Percentiles rank a stretch among this genome's conserved stretches.
Evolutionary conservation across 768 basidiomycete species (phyloP).

Genomic region (Leucosporidium yakuticum): DNA sequence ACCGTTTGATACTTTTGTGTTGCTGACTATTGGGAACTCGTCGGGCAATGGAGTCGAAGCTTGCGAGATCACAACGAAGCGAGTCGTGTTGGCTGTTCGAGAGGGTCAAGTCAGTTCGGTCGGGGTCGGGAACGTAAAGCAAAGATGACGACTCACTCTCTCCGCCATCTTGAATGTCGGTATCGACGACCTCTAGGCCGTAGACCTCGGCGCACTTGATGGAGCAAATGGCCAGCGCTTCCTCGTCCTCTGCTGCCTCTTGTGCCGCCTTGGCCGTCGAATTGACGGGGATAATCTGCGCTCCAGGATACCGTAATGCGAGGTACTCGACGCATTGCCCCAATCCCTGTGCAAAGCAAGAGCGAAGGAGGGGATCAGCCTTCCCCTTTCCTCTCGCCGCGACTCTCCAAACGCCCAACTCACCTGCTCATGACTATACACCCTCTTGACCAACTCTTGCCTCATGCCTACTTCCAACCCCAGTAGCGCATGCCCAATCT

Average conservation of each 20-base stretch:
- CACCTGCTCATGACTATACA: slow-evolving; percentile 39
- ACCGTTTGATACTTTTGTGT: too few species aligned
- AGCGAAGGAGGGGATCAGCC: too few species aligned
- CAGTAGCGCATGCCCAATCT: slow-evolving; percentile 37
- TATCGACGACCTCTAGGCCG: slow-evolving; percentile 29
- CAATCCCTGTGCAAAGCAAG: slow-evolving; percentile 21
- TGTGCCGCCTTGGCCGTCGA: slow-evolving; percentile 35
- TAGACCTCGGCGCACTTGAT: slow-evolving; percentile 36
- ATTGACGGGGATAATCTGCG: slow-evolving; percentile 18
- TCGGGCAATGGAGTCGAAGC: too few species aligned
- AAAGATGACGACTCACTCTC: slow-evolving; percentile 8
- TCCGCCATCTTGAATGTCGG: slow-evolving; percentile 36
- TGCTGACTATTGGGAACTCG: too few species aligned
- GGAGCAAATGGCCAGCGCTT: slow-evolving; percentile 35
- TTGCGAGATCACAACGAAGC: slow-evolving; percentile 24
- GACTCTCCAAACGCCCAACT: neutral
- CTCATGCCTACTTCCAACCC: neutral
- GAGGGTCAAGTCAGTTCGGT: neutral
- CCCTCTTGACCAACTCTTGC: slow-evolving; percentile 17
- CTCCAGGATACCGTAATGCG: slow-evolving; percentile 13
- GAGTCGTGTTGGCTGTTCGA: slow-evolving; percentile 29
- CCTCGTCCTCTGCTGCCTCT: slow-evolving; percentile 11
- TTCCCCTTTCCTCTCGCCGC: neutral
- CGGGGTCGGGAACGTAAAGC: neutral
- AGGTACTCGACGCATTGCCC: slow-evolving; percentile 36